Evolutionary conservation across 2,329 filamentous ascomycete genomes (phyloP).

Genomic region (Blastomyces parvus): DNA sequence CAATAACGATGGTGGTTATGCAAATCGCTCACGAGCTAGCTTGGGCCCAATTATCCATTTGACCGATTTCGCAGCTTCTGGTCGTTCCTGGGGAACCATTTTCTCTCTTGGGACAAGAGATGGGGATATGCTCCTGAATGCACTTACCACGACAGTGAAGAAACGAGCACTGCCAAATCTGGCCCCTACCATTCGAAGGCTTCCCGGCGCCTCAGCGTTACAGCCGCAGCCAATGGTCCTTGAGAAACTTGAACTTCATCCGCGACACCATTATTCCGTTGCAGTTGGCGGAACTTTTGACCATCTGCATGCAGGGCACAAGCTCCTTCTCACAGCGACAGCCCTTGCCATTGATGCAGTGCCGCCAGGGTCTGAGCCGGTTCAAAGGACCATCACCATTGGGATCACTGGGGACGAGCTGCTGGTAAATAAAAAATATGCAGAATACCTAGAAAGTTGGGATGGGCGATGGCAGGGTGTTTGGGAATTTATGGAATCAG

Average conservation of each 20-base stretch:
- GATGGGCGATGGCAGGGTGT: constrained; percentile 58
- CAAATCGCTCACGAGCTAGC: constrained; percentile 5
- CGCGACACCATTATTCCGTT: constrained; percentile 48
- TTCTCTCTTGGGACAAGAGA: constrained; percentile 58
- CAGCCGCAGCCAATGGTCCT: neutral
- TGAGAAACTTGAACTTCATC: neutral
- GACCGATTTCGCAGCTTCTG: constrained; percentile 43
- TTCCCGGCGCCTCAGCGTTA: constrained; percentile 7
- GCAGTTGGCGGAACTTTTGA: constrained; percentile 93
- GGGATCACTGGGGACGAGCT: constrained; percentile 85
- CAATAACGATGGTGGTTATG: constrained; percentile 7
- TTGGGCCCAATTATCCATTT: constrained; percentile 34
- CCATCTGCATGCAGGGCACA: constrained; percentile 90
- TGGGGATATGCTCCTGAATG: constrained; percentile 49
- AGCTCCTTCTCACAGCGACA: constrained; percentile 85
- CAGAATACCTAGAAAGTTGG: constrained; percentile 74
- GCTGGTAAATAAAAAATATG: constrained; percentile 80
- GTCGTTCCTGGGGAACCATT: constrained; percentile 54
- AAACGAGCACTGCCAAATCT: neutral
- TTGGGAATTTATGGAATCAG: constrained; percentile 57
- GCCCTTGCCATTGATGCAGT: constrained; percentile 57
- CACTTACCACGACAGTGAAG: constrained; percentile 23
- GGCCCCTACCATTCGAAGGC: constrained; percentile 4
- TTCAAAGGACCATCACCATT: constrained; percentile 53
- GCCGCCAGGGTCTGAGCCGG: constrained; percentile 24